Conservation (phyloP, 305 asterid genomes). For the Solanum aculeatissimum region DNA sequence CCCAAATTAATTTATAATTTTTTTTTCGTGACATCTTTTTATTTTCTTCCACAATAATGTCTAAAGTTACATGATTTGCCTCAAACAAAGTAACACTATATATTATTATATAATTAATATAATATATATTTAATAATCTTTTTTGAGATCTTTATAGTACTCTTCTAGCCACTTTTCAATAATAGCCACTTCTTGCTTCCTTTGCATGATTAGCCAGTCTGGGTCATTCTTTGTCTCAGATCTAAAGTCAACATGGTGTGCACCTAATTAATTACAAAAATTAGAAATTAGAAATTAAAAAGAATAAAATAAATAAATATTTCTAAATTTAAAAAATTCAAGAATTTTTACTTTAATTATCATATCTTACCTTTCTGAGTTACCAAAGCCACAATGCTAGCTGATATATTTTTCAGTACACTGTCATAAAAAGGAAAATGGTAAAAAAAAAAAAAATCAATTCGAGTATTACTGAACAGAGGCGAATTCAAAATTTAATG, state of each 20-base stretch:
- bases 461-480: not conserved
- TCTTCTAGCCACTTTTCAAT: slow-evolving; percentile 47
- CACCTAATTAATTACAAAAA: slow-evolving; percentile 26
- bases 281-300: not conserved
- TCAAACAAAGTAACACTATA: not conserved
- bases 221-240: slow-evolving; percentile 43
- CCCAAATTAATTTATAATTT: not conserved
- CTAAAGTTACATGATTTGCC: not conserved
- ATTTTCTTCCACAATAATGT: not conserved
- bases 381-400: slow-evolving; percentile 56
- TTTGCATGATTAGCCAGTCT: slow-evolving; percentile 46
- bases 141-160: slow-evolving; percentile 32
- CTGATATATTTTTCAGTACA: slow-evolving; percentile 54
- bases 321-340: not conserved
- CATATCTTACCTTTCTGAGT: slow-evolving; percentile 36
- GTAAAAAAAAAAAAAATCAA: not conserved
- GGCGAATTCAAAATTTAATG: not conserved
- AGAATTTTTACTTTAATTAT: too few species aligned
- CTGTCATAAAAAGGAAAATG: slow-evolving; percentile 3
- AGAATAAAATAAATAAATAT: not conserved
- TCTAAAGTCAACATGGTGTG: slow-evolving; percentile 72
- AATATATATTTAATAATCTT: not conserved
- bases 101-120: too few species aligned
- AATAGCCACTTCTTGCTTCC: slow-evolving; percentile 51
- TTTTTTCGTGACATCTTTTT: not conserved